Evolutionary conservation across 768 basidiomycete species (phyloP), one percentile per base, ranked within the genome.

Genomic region (Termitomyces sp.): DNA sequence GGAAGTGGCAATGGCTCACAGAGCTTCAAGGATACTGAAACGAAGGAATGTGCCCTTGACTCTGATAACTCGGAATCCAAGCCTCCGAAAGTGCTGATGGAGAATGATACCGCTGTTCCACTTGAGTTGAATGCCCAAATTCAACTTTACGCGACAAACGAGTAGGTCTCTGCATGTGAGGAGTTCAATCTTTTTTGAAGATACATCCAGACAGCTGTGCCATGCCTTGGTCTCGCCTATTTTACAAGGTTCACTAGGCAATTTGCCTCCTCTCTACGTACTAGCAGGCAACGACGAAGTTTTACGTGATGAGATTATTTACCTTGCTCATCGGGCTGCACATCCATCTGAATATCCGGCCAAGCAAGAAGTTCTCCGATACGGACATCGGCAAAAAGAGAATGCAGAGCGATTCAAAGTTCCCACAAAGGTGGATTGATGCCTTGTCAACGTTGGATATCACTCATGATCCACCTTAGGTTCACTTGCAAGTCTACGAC

Each of bases 261-360:
- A 39, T 16, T 52, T 52, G 36, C 51, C 87, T 1, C 91, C 91
- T 8, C 69, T 93, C 13, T 87, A 89, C 63, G 82, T 93, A 58
- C 70, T 89, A 27, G 82, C 83, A 2, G 89, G 91, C 0, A 81
- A 91, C 61, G 84, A 83, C 13, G 91, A 93, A 68, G 83, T 89
- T 1, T 69, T 93, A 37, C 72, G 89, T 20, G 91, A 94, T 68
- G 91, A 93, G 70, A 85, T 89, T 31, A 76, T 92, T 7, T 90
- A 87, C 66, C 63, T 86, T 60, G 90, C 91, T 0, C 91, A 93
- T 69, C 87, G 88, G 63, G 90, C 91, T 5, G 89, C 92, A 1
- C 74, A 87, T 66, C 92, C 91, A 0, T 73, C 78, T 0, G 68
- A 80, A 33, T 91, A 85, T 66, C 88, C 88, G 1, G 72, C 83